phyloP scores from a whole-genome alignment of 2,329 filamentous ascomycete genomes.

The Dothideomycetidae sp. region DNA sequence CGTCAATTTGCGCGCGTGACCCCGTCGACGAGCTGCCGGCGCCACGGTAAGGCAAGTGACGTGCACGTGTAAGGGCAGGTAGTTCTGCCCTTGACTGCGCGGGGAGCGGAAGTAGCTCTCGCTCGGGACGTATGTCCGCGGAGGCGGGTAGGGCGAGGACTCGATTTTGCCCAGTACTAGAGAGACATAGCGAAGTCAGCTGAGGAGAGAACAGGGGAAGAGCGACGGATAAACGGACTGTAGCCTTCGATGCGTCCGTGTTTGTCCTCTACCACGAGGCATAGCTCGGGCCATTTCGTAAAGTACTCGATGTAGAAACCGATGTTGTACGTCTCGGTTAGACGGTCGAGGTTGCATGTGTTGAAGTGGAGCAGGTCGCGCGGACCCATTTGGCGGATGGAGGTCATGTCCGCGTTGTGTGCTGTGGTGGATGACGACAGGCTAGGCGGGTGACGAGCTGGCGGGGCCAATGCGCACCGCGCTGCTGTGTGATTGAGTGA shows the following conservation, averaged over 20 bases:
- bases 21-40: slow-evolving; percentile 69
- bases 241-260: slow-evolving; percentile 88
- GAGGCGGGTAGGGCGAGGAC: slow-evolving; percentile 57
- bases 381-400: slow-evolving; percentile 71
- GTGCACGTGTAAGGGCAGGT: slow-evolving; percentile 98
- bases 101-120: slow-evolving; percentile 19
- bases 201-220: background rate
- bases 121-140: slow-evolving; percentile 52
- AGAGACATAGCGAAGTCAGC: slow-evolving; percentile 3
- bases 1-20: slow-evolving; percentile 72
- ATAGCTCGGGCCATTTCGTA: slow-evolving; percentile 87
- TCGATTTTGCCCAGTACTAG: slow-evolving; percentile 95
- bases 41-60: slow-evolving; percentile 92
- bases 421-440: background rate
- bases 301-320: slow-evolving; percentile 94
- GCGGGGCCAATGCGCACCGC: no score
- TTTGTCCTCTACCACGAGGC: slow-evolving; percentile 77
- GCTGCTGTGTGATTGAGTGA: no score
- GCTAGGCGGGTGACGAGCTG: no score
- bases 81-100: slow-evolving; percentile 42
- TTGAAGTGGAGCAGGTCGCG: slow-evolving; percentile 81
- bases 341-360: slow-evolving; percentile 84
- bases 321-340: slow-evolving; percentile 96
- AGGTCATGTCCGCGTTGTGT: slow-evolving; percentile 52
- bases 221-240: slow-evolving; percentile 42